Conservation (phyloP, 202 grass and related monocot species). For the Zoysia matrella region DNA sequence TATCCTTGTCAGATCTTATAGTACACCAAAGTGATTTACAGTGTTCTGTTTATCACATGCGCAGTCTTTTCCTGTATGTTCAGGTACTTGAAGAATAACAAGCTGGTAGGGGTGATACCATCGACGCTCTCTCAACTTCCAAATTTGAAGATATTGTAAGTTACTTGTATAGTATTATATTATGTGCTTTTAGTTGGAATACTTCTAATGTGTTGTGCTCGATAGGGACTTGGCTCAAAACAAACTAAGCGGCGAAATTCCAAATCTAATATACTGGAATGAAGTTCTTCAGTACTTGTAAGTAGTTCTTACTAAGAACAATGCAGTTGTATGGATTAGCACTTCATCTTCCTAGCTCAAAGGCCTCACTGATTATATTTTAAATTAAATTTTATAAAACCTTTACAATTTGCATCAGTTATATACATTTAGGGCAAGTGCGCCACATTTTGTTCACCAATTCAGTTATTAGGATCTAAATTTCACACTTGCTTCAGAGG, state of each 20-base stretch:
- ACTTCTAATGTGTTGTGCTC: slow-evolving; percentile 31
- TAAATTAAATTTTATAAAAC: slow-evolving; percentile 14
- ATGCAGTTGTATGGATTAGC: background rate
- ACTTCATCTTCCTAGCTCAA: slow-evolving; percentile 15
- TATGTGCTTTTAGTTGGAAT: background rate
- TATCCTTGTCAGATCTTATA: background rate
- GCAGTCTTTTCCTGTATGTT: slow-evolving; percentile 18
- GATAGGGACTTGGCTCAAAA: slow-evolving; percentile 88
- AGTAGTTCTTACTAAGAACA: slow-evolving; percentile 30
- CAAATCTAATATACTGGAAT: slow-evolving; percentile 91
- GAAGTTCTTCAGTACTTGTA: slow-evolving; percentile 94
- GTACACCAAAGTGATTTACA: background rate
- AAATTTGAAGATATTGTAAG: slow-evolving; percentile 92
- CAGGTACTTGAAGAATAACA: slow-evolving; percentile 92
- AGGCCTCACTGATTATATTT: slow-evolving; percentile 14
- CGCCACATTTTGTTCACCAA: background rate
- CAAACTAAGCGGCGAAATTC: slow-evolving; percentile 81
- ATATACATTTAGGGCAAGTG: background rate
- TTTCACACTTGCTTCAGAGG: slow-evolving; percentile 60
- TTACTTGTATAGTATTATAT: background rate
- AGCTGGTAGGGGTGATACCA: slow-evolving; percentile 76
- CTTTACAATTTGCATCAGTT: slow-evolving; percentile 20
- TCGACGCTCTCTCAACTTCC: slow-evolving; percentile 87
- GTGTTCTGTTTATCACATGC: slow-evolving; percentile 14
- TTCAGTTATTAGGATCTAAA: slow-evolving; percentile 16